phyloP scores from a whole-genome alignment of 2,329 filamentous ascomycete genomes.

The Colletotrichum aenigma region DNA sequence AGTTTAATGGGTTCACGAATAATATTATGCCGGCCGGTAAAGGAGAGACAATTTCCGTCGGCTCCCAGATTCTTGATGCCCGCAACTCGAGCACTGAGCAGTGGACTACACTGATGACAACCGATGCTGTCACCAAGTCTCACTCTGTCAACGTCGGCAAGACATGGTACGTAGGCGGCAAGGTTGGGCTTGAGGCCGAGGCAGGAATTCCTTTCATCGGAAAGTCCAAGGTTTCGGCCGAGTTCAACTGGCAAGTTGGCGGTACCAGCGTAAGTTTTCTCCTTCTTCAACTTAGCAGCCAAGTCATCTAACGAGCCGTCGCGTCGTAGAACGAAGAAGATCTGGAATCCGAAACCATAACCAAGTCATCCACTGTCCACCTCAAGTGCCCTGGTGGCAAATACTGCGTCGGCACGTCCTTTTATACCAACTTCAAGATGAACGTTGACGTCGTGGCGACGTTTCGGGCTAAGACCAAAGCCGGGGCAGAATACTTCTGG shows the following conservation, averaged over 20 bases:
- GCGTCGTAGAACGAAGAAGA: neutral
- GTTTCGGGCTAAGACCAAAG: neutral
- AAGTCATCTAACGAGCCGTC: neutral
- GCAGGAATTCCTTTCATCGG: neutral
- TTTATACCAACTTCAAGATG: slow-evolving; percentile 13
- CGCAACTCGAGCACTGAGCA: neutral
- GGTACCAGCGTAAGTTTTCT: neutral
- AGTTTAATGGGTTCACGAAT: neutral
- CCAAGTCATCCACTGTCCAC: neutral
- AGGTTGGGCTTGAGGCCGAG: neutral
- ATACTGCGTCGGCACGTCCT: slow-evolving; percentile 15
- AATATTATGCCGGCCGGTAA: neutral
- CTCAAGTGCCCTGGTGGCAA: slow-evolving; percentile 13
- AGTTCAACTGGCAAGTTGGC: neutral
- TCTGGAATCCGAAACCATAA: neutral
- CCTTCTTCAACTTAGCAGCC: neutral
- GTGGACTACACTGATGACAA: neutral
- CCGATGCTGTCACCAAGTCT: neutral
- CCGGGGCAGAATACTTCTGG: neutral
- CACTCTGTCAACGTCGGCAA: neutral
- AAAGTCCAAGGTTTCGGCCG: neutral
- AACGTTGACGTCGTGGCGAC: slow-evolving; percentile 12
- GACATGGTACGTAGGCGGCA: neutral
- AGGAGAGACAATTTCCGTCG: neutral
- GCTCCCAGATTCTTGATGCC: neutral